Evolutionary conservation across 163 green algal genomes (phyloP), one percentile per base, ranked within the genome.

Genomic region (Scenedesmus sp.): DNA sequence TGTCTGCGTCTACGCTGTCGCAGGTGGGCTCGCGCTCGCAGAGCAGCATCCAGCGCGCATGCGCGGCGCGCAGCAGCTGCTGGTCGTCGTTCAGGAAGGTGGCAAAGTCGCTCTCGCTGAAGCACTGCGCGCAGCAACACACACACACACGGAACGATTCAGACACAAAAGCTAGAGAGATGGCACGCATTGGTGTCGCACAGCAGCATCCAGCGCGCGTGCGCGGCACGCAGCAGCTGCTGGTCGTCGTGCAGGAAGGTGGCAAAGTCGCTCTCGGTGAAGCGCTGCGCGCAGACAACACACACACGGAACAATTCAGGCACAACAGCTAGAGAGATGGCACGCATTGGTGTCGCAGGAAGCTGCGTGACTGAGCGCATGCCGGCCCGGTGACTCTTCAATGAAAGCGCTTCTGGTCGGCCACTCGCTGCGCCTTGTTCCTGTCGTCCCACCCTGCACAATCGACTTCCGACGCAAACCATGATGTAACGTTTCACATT

Each of bases 151-250:
- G 26, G 26, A 26, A 26, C 26, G 26, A 26, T 26, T 26, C 26
- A 26, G 26, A 26, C 26, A 26, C 26, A 26, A 26, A 26, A 26
- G 26, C 26, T 26, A 26, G 26, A 26, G 26, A 26, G 26, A 26
- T 26, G 26, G 26, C 26, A 26, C 26, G 26, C 26, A 26, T 26
- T 26, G 26, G 26, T 26, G 26, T 95, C 92, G 20, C 96, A 93
- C 13, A 97, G 93, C 26, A 99, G 92, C 86, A 97, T 88, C 97
- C 97, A 99, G 83, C 96, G 89, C 10, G 97, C 97, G 62, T 96
- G 94, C 0, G 93, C 88, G 0, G 95, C 94, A 23, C 93, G 74
- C 73, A 98, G 87, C 57, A 99, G 95, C n/a, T 93, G 93, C 12
- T 95, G 93, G 88, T 99, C 96, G 60, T 97, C 91, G 16, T 83